Percentiles rank a stretch among this genome's conserved stretches.
These are phyloP conservation scores for Podospora conica DNA, from an alignment of 495 filamentous ascomycete genomes.

Conservation along the genomic window DNA sequence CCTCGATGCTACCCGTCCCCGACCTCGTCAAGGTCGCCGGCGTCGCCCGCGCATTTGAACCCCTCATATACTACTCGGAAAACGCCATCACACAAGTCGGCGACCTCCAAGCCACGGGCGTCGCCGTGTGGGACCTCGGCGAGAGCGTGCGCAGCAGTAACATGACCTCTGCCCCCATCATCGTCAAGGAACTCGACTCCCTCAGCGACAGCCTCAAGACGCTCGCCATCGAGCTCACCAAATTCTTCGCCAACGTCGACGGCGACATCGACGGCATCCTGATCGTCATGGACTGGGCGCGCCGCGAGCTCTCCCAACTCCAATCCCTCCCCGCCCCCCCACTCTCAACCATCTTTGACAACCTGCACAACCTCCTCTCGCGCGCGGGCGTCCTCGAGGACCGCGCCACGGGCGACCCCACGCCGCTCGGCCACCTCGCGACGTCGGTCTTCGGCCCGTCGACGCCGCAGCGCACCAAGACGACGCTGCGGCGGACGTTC, in stretches of 20 bases:
- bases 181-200: constrained; percentile 75
- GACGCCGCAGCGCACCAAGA: constrained; percentile 66
- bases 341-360: constrained; percentile 63
- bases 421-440: constrained; percentile 57
- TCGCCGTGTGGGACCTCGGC: constrained; percentile 87
- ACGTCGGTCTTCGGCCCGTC: constrained; percentile 73
- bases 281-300: constrained; percentile 91
- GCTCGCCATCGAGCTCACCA: constrained; percentile 71
- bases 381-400: constrained; percentile 64
- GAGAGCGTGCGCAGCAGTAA: constrained; percentile 84
- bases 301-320: constrained; percentile 62
- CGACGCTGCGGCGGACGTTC: constrained; percentile 77
- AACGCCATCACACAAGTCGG: constrained; percentile 77
- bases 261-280: constrained; percentile 87
- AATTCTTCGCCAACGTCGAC: constrained; percentile 87
- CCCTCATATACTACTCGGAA: constrained; percentile 86
- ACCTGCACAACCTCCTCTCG: constrained; percentile 69
- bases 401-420: constrained; percentile 51
- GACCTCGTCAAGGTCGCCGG: constrained; percentile 86
- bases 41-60: constrained; percentile 83
- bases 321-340: constrained; percentile 46
- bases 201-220: constrained; percentile 76
- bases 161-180: constrained; percentile 79
- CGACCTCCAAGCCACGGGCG: constrained; percentile 78
- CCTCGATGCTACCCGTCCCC: constrained; percentile 60